A percentile compares a stretch with the other conserved stretches of the same genome.
Evolutionary conservation across 345 rosid genomes (phyloP).

Genomic region (Carallia brachiata): DNA sequence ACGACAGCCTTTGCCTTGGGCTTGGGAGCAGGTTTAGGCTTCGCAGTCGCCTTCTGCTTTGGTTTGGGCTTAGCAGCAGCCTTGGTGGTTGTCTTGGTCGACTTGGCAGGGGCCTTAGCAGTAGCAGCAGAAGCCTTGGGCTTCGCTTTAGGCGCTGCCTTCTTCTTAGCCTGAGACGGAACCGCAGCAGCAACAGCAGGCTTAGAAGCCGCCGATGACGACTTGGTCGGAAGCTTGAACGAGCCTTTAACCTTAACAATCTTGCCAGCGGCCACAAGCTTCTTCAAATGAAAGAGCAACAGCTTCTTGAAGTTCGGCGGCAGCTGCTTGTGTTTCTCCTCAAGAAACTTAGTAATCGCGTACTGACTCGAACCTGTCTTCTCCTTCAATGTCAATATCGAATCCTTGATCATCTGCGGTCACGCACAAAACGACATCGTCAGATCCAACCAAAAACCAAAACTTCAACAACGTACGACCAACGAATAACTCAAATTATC

Average conservation of each 20-base stretch:
- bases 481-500: too few relatives aligned
- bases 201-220: constrained; percentile 16
- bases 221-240: constrained; percentile 57
- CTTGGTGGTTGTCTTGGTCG: constrained; percentile 21
- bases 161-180: constrained; percentile 37
- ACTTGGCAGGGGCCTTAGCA: constrained; percentile 27
- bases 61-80: constrained; percentile 25
- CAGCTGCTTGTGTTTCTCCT: constrained; percentile 67
- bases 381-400: constrained; percentile 68
- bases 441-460: too few relatives aligned
- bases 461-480: too few relatives aligned
- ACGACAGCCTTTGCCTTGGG: constrained; percentile 32
- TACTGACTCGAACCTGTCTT: constrained; percentile 86
- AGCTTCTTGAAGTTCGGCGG: constrained; percentile 66
- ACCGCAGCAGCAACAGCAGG: constrained; percentile 10
- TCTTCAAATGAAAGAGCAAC: constrained; percentile 57
- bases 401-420: constrained; percentile 72
- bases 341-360: constrained; percentile 77
- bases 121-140: constrained; percentile 16
- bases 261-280: constrained; percentile 62
- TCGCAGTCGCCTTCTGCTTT: constrained; percentile 43
- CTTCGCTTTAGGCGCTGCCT: constrained; percentile 31
- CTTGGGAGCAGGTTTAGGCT: constrained; percentile 41
- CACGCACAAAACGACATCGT: constrained; percentile 18
- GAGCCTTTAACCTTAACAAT: constrained; percentile 72